Conservation (phyloP, 2,329 filamentous ascomycete species). For the Beauveria varroae region DNA sequence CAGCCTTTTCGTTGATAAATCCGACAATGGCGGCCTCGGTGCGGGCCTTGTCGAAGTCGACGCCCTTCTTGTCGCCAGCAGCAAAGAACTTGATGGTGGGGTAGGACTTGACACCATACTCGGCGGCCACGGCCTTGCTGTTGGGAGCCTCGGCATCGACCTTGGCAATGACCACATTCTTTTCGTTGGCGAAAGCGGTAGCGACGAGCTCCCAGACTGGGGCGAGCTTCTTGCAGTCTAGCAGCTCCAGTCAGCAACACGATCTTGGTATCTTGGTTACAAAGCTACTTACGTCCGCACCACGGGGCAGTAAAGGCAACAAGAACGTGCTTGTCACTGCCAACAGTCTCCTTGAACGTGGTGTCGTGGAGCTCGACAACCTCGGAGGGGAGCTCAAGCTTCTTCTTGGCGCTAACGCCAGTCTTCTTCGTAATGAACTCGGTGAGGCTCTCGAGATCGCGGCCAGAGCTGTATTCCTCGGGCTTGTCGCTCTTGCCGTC, state of each 20-base stretch:
- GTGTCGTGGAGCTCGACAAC: conserved; percentile 75
- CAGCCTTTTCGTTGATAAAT: conserved; percentile 83
- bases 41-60: conserved; percentile 69
- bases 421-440: conserved; percentile 83
- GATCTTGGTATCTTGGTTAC: no score
- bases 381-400: conserved; percentile 62
- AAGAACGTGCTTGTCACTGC: conserved; percentile 79
- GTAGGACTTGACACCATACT: conserved; percentile 76
- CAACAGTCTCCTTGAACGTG: conserved; percentile 70
- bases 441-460: conserved; percentile 78
- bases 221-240: conserved; percentile 95
- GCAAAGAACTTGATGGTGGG: conserved; percentile 98
- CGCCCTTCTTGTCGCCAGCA: conserved; percentile 66
- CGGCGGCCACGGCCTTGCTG: conserved; percentile 68
- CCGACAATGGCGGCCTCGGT: conserved; percentile 66
- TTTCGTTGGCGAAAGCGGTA: conserved; percentile 69
- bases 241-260: conserved; percentile 6
- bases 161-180: conserved; percentile 81
- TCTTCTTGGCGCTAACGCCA: conserved; percentile 71
- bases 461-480: conserved; percentile 75
- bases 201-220: conserved; percentile 87
- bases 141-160: conserved; percentile 87
- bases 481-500: conserved; percentile 88
- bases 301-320: conserved; percentile 97
- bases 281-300: conserved; percentile 79